Evolutionary conservation across 2,329 filamentous ascomycete genomes (phyloP).

Genomic region (Alternaria atra): DNA sequence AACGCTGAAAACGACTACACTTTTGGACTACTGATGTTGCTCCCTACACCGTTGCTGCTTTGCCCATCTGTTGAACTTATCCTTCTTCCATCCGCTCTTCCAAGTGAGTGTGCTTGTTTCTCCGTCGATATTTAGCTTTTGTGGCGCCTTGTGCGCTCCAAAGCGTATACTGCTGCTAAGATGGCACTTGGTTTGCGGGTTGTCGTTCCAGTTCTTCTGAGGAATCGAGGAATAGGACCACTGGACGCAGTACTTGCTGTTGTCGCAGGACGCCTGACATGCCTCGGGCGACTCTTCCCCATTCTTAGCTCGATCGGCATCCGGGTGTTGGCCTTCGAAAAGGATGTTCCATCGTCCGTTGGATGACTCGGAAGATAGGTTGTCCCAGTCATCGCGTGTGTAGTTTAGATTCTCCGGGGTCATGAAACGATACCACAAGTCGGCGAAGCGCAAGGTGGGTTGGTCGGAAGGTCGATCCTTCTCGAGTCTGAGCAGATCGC

Average conservation of each 20-base stretch:
- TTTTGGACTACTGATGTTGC: conserved; percentile 10
- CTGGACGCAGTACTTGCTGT: conserved; percentile 42
- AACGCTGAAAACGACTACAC: conserved; percentile 5
- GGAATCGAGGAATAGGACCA: conserved; percentile 44
- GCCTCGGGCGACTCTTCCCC: conserved; percentile 41
- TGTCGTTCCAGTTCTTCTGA: conserved; percentile 42
- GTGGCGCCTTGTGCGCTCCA: conserved; percentile 26
- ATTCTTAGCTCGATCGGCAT: conserved; percentile 23
- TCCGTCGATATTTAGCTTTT: conserved; percentile 22
- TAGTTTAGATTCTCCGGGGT: conserved; percentile 34
- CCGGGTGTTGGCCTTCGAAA: conserved; percentile 30
- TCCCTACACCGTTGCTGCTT: conserved; percentile 40
- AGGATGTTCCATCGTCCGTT: conserved; percentile 48
- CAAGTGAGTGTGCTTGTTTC: conserved; percentile 24
- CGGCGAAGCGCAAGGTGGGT: conserved; percentile 36
- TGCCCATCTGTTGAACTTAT: conserved; percentile 38
- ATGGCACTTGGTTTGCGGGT: conserved; percentile 45
- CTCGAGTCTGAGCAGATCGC: conserved; percentile 58
- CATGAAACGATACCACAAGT: conserved; percentile 43
- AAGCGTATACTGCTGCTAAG: conserved; percentile 44
- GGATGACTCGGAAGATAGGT: conserved; percentile 39
- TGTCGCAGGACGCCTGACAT: conserved; percentile 40
- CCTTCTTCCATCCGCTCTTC: conserved; percentile 46
- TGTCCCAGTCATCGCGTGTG: conserved; percentile 46
- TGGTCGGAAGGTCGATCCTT: conserved; percentile 37